phyloP scores from a whole-genome alignment of 2,329 filamentous ascomycete genomes.

The Penicillium paneum region DNA sequence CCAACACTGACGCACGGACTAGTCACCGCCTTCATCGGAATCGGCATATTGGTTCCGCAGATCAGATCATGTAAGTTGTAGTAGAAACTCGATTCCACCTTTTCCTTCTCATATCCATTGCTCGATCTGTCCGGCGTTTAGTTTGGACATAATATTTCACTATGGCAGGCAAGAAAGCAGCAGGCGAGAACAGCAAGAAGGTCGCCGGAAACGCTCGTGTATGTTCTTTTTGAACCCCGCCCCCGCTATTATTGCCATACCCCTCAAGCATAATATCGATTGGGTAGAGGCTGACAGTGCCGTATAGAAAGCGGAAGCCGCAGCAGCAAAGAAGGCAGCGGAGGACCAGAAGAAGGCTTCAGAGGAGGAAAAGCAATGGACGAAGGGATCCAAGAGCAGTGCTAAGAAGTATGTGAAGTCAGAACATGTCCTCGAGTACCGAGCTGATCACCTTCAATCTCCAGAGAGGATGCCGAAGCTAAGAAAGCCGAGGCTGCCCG shows the following conservation, averaged over 20 bases:
- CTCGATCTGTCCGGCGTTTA: conserved; percentile 4
- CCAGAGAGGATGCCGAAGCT: conserved; percentile 75
- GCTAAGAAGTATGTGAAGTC: conserved; percentile 72
- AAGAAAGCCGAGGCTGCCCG: conserved; percentile 78
- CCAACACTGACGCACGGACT: background rate
- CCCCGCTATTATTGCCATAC: conserved; percentile 23
- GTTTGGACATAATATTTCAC: conserved; percentile 17
- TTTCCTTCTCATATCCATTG: conserved; percentile 9
- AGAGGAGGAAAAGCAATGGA: conserved; percentile 74
- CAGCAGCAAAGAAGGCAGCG: conserved; percentile 71
- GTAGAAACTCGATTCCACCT: conserved; percentile 11
- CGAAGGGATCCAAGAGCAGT: conserved; percentile 77
- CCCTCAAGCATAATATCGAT: background rate
- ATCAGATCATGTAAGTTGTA: conserved; percentile 20
- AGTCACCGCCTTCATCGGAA: conserved; percentile 24
- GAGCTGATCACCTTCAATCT: background rate
- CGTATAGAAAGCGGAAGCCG: conserved; percentile 80
- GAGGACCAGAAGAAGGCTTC: conserved; percentile 64
- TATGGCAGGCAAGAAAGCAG: conserved; percentile 70
- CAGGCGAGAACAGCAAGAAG: conserved; percentile 80
- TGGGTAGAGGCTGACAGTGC: conserved; percentile 13
- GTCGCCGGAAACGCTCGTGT: conserved; percentile 72
- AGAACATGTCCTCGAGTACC: background rate
- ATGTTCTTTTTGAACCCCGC: conserved; percentile 28
- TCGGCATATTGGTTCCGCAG: conserved; percentile 23